Evolutionary conservation across 345 rosid genomes (phyloP).

Genomic region (Melastoma malabathricum): DNA sequence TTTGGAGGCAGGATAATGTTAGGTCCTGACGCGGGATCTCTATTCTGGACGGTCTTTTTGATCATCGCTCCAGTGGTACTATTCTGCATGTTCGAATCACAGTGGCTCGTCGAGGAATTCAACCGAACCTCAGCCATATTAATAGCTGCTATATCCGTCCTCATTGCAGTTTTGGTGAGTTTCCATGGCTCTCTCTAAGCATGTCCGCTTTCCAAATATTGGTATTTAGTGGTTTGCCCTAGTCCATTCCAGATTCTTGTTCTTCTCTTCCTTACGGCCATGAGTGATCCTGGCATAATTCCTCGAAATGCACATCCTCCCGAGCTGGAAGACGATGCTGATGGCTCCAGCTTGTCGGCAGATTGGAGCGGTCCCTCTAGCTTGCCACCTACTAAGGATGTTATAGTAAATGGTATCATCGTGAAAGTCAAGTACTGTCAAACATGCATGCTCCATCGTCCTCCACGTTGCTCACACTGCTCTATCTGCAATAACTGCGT

Average conservation of each 20-base stretch:
- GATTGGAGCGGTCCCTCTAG: slow-evolving; percentile 26
- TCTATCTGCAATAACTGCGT: slow-evolving; percentile 90
- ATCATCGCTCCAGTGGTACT: slow-evolving; percentile 49
- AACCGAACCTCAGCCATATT: slow-evolving; percentile 29
- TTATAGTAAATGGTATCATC: slow-evolving; percentile 44
- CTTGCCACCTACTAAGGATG: slow-evolving; percentile 67
- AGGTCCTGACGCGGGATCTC: slow-evolving; percentile 81
- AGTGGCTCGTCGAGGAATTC: slow-evolving; percentile 32
- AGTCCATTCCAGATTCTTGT: slow-evolving; percentile 38
- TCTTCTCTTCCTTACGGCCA: slow-evolving; percentile 76
- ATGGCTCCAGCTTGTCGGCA: slow-evolving; percentile 31
- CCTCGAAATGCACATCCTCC: slow-evolving; percentile 81
- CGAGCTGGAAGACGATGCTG: slow-evolving; percentile 42
- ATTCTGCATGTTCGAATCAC: slow-evolving; percentile 59
- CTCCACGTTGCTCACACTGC: slow-evolving; percentile 92
- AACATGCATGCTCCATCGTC: slow-evolving; percentile 89
- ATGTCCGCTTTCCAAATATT: too few species aligned
- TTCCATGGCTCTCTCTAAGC: too few species aligned
- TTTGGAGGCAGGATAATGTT: slow-evolving; percentile 65
- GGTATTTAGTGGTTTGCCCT: slow-evolving; percentile 4
- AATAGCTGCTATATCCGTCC: slow-evolving; percentile 20
- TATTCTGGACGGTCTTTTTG: slow-evolving; percentile 49
- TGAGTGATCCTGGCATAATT: slow-evolving; percentile 88
- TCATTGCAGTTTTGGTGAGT: slow-evolving; percentile 45
- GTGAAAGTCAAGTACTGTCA: slow-evolving; percentile 78